Conservation (phyloP, 2,329 filamentous ascomycete genomes). For the Penicillium sp. region DNA sequence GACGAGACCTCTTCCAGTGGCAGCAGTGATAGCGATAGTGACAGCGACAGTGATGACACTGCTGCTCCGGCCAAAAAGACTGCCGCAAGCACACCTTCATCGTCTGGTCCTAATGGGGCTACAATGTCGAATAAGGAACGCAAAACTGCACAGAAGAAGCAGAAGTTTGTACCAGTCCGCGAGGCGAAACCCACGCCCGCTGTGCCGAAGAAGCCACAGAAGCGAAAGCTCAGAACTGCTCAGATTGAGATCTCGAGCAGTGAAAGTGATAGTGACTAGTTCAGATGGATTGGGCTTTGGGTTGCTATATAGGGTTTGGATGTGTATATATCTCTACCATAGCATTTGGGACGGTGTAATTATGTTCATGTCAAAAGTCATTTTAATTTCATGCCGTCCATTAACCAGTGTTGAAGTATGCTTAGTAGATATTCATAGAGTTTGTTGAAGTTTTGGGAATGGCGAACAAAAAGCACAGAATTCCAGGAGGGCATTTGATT, state of each 20-base stretch:
- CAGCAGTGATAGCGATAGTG: constrained; percentile 25
- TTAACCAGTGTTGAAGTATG: background rate
- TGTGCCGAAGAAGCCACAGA: constrained; percentile 28
- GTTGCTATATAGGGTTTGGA: constrained; percentile 3
- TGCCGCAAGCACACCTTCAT: background rate
- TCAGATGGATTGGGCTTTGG: background rate
- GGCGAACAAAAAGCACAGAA: background rate
- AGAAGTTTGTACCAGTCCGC: constrained; percentile 8
- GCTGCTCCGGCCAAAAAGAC: constrained; percentile 13
- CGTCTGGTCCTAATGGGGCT: background rate
- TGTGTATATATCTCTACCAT: constrained; percentile 20
- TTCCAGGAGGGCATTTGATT: too few species aligned
- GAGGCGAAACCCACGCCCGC: constrained; percentile 1
- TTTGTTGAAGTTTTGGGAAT: background rate
- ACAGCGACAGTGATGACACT: constrained; percentile 23
- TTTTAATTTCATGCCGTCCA: constrained; percentile 1
- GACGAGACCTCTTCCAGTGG: constrained; percentile 19
- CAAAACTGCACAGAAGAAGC: constrained; percentile 8
- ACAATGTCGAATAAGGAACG: constrained; percentile 9
- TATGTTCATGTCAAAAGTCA: constrained; percentile 12
- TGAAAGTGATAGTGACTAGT: constrained; percentile 27
- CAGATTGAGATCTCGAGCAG: constrained; percentile 28
- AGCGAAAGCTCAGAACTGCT: constrained; percentile 25
- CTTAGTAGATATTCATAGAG: background rate
- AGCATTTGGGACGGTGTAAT: constrained; percentile 14